Base-by-base conservation (phyloP, 2,329 filamentous ascomycete genomes). In the Pseudopithomyces chartarum region DNA sequence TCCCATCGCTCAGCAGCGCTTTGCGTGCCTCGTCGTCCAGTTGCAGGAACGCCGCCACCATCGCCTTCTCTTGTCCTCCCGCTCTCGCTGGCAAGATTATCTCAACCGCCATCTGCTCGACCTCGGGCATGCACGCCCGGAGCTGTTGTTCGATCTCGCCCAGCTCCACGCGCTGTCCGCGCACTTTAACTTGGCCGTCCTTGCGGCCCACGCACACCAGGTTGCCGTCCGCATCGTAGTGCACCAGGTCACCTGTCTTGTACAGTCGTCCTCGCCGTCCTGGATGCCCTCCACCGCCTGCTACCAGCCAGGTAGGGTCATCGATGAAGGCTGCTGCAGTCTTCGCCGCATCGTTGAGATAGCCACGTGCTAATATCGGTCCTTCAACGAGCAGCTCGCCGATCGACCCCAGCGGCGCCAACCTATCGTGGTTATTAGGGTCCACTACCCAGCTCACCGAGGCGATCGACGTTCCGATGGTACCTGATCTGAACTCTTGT, bases 381-480 rank as follows among this genome's bases (percentile, higher is more conserved):
- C 84, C 84, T 59, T 86, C 83, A 20, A 88, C 80, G 4, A 85
- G 76, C 1, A 88, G 73, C 64, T 87, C 85, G 7, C 68, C 69
- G 5, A 59, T 46, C 15, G 12, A 38, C 6, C 62, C 61, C 5
- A 61, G 40, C 0, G 61, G 59, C 11, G 67, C 56, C 3, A 64
- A 48, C 2, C 20, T 23, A 11, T 62, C 40, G 17, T 56, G 44
- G 19, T 62, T 34, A 1, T 48, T 10, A 3, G 34, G 29, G 17
- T 69, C 55, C 0, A 51, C 56, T 78, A 63, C 82, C 80, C 1
- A 80, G 79, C 76, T 80, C 82, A 47, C 80, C 85, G 29, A 80
- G 1, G 77, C 73, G 8, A 87, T 74, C 15, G 50, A 51, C 17
- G 13, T 13, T 55, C 45, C 36, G 26, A 52, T 20, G 29, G 22